Percentiles rank a stretch among this genome's conserved stretches.
Evolutionary conservation across 495 filamentous ascomycete genomes (phyloP).

Genomic region (Aspergillus conjunctus): DNA sequence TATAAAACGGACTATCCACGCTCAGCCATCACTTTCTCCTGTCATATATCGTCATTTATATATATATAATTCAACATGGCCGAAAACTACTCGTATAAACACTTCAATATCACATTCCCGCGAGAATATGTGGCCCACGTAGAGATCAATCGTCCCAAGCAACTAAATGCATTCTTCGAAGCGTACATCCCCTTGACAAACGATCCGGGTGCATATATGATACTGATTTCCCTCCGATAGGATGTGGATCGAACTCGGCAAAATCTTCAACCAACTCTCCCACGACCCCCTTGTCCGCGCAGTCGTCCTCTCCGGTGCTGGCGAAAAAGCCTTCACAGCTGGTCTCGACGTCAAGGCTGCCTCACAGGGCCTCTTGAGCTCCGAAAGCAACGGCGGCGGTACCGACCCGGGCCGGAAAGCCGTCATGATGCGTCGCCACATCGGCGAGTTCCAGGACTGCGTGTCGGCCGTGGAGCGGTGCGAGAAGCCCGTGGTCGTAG

Average conservation of each 20-base stretch:
- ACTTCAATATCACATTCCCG: slow-evolving; percentile 80
- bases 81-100: slow-evolving; percentile 51
- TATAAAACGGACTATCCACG: not conserved
- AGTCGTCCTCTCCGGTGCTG: slow-evolving; percentile 81
- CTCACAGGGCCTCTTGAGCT: slow-evolving; percentile 34
- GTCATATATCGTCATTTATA: not conserved
- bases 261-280: no score
- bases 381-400: not conserved
- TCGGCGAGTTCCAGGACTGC: slow-evolving; percentile 76
- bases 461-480: slow-evolving; percentile 78
- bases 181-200: no score
- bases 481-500: slow-evolving; percentile 88
- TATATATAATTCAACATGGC: slow-evolving; percentile 15
- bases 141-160: no score
- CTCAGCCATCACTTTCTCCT: not conserved
- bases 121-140: slow-evolving; percentile 79
- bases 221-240: no score
- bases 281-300: slow-evolving; percentile 54
- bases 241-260: no score
- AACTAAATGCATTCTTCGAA: slow-evolving; percentile 95
- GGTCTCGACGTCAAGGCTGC: slow-evolving; percentile 77
- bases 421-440: slow-evolving; percentile 61
- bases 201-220: no score
- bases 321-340: slow-evolving; percentile 80
- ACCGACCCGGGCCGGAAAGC: slow-evolving; percentile 71